Percentiles rank a stretch among this genome's conserved stretches.
These are phyloP conservation scores for Mortierella sp. DNA, from an alignment of 371 early-diverging fungal genomes.

Conservation along the genomic window DNA sequence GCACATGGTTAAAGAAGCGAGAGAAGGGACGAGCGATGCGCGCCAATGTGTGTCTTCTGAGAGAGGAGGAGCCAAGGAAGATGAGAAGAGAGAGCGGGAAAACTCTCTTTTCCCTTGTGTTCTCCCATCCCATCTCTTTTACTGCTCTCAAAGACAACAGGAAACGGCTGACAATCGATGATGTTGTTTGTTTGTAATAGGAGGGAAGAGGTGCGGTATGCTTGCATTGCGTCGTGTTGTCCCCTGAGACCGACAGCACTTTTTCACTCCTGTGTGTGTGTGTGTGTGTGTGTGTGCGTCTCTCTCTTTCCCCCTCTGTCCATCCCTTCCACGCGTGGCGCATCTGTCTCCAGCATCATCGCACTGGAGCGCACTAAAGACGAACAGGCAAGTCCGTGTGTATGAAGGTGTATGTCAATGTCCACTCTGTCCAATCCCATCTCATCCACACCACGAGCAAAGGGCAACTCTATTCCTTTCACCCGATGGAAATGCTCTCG, in stretches of 20 bases:
- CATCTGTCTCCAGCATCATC: not conserved
- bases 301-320: not conserved
- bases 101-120: not conserved
- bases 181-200: not conserved
- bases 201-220: not conserved
- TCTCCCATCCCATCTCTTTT: not conserved
- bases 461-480: conserved; percentile 6
- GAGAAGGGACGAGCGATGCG: not conserved
- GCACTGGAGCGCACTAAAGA: not conserved
- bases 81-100: not conserved
- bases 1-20: not conserved
- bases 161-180: not conserved
- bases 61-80: not conserved
- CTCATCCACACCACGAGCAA: no score
- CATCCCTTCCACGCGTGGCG: not conserved
- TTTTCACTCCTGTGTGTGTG: no score
- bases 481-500: not conserved
- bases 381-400: not conserved
- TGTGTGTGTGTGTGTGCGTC: no score
- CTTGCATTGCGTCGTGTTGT: no score
- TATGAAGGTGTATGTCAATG: no score
- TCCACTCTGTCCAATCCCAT: not conserved
- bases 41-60: not conserved
- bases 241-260: no score
- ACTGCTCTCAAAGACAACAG: not conserved